Conservation (phyloP, 2,329 filamentous ascomycete species). For the Pseudogymnoascus sp. region DNA sequence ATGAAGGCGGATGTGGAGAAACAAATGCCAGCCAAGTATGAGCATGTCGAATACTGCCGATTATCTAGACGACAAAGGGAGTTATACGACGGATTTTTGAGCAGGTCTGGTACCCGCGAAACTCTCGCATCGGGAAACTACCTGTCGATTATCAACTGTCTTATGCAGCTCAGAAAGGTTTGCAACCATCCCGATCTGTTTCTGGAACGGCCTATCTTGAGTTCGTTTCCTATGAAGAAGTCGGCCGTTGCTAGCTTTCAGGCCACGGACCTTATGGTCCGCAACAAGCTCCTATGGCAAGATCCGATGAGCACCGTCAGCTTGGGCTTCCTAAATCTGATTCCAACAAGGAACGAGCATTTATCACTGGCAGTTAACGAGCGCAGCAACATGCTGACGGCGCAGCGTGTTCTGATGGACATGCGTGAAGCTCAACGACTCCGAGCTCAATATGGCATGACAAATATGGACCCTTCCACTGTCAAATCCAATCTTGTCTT, state of each 20-base stretch:
- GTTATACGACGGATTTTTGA: constrained; percentile 93
- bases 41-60: constrained; percentile 92
- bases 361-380: constrained; percentile 48
- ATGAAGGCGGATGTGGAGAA: constrained; percentile 97
- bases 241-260: constrained; percentile 71
- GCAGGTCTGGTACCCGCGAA: constrained; percentile 77
- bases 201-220: constrained; percentile 91
- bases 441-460: constrained; percentile 48
- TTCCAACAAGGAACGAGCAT: constrained; percentile 63
- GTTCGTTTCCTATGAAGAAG: constrained; percentile 83
- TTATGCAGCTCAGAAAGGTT: constrained; percentile 95
- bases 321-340: constrained; percentile 70
- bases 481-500: constrained; percentile 63
- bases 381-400: constrained; percentile 57
- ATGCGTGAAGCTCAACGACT: constrained; percentile 63
- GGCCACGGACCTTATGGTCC: constrained; percentile 62
- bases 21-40: constrained; percentile 97
- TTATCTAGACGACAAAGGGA: constrained; percentile 92
- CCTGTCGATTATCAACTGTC: constrained; percentile 93
- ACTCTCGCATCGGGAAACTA: constrained; percentile 91
- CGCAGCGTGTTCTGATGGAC: constrained; percentile 60
- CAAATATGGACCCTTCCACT: constrained; percentile 55
- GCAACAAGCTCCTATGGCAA: constrained; percentile 54
- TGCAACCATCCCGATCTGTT: constrained; percentile 98
- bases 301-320: constrained; percentile 58